These are phyloP conservation scores for Saccharomyces hybrid DNA, from an alignment of 1,139 yeast species.

Conservation along the genomic window DNA sequence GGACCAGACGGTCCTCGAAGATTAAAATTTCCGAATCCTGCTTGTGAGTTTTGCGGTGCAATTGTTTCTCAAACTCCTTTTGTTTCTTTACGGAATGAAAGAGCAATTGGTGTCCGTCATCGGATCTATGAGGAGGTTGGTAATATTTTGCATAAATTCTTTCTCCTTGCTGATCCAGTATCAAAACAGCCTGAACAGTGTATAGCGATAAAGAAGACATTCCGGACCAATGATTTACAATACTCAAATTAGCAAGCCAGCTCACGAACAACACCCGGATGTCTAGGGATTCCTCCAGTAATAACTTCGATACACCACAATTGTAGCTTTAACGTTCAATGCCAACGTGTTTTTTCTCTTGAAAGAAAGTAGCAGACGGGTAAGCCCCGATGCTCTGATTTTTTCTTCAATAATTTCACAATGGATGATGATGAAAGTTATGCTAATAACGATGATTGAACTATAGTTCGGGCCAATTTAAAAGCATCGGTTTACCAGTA, in stretches of 20 bases:
- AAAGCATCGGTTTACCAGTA: background rate
- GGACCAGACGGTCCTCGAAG: constrained; percentile 68
- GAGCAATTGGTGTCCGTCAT: constrained; percentile 21
- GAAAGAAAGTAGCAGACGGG: background rate
- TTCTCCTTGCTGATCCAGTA: constrained; percentile 75
- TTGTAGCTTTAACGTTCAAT: background rate
- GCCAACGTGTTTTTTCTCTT: background rate
- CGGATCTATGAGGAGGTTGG: constrained; percentile 42
- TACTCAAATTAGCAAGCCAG: constrained; percentile 12
- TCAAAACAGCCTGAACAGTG: constrained; percentile 66
- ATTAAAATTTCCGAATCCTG: constrained; percentile 74
- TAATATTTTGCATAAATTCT: constrained; percentile 83
- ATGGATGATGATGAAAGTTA: background rate
- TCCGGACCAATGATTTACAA: constrained; percentile 7
- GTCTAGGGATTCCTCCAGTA: background rate
- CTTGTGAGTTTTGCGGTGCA: constrained; percentile 70
- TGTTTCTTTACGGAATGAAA: constrained; percentile 53
- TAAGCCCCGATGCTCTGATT: background rate
- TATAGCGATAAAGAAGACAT: constrained; percentile 49
- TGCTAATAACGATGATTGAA: background rate
- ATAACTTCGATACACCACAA: background rate
- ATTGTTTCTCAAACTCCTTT: constrained; percentile 61
- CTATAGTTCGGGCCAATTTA: background rate
- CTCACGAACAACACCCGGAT: constrained; percentile 3
- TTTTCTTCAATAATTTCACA: background rate